Evolutionary conservation across 768 basidiomycete species (phyloP).

Genomic region (Lactarius psammicola): DNA sequence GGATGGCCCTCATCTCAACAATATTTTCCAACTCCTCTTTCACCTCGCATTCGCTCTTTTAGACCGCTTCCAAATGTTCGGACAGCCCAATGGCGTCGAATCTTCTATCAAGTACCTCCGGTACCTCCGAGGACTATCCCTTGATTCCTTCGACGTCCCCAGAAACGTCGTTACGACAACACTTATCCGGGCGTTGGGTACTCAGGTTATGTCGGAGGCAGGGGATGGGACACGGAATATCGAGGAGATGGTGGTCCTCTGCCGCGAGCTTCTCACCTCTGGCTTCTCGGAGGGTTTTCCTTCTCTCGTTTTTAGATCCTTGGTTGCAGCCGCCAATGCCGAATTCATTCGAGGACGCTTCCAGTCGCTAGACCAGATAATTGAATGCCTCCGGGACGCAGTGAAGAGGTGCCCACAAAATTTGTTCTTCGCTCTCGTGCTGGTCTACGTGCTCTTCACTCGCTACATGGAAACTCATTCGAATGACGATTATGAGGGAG

Average conservation of each 20-base stretch:
- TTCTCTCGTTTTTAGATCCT: neutral
- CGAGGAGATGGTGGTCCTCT: neutral
- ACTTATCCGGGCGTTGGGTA: neutral
- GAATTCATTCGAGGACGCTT: neutral
- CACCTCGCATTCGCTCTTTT: neutral
- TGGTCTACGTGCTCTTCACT: neutral
- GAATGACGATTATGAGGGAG: constrained; percentile 1
- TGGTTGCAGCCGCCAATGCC: neutral
- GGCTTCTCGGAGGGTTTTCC: neutral
- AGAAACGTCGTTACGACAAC: neutral
- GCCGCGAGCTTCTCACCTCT: neutral
- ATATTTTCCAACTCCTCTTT: neutral
- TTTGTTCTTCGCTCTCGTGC: neutral
- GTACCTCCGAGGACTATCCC: neutral
- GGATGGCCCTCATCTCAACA: too few relatives aligned
- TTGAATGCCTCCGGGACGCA: neutral
- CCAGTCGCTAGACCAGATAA: neutral
- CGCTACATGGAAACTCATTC: neutral
- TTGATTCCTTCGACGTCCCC: neutral
- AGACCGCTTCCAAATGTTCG: neutral
- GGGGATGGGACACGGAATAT: neutral
- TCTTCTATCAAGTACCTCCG: neutral
- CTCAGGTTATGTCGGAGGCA: neutral
- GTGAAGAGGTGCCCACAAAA: neutral
- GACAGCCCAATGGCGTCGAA: neutral